Conservation (phyloP, 768 basidiomycete species). For the Pholiota microspora region DNA sequence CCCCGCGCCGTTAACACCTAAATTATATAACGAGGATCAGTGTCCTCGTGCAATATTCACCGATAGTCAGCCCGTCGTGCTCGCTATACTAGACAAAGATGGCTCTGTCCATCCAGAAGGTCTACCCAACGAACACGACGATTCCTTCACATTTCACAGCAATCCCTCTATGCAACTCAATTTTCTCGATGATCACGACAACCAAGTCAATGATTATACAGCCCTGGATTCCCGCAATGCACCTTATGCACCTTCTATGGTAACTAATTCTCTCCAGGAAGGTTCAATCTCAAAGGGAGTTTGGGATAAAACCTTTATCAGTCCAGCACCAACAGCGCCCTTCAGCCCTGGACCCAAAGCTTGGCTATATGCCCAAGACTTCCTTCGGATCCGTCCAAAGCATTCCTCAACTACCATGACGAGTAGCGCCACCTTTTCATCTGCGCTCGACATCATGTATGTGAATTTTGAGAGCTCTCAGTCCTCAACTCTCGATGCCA, state of each 20-base stretch:
- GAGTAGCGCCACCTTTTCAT: neutral
- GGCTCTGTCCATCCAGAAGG: too few species aligned
- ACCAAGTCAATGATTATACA: neutral
- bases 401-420: neutral
- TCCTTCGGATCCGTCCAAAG: slow-evolving; percentile 8
- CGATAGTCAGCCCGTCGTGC: too few species aligned
- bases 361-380: slow-evolving; percentile 14
- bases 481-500: neutral
- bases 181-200: neutral
- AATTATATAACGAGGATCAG: neutral
- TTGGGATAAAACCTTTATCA: slow-evolving; percentile 16
- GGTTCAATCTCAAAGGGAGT: neutral
- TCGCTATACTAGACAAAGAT: too few species aligned
- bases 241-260: neutral
- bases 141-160: neutral
- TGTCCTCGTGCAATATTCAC: neutral
- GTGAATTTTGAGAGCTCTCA: neutral
- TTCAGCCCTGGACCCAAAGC: slow-evolving; percentile 15
- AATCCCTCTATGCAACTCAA: neutral
- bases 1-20: slow-evolving; percentile 1
- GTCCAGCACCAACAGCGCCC: slow-evolving; percentile 8
- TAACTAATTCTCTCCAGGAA: neutral
- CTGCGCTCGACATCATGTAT: slow-evolving; percentile 3
- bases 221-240: neutral
- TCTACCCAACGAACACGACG: neutral